A percentile compares a stretch with the other conserved stretches of the same genome.
Evolutionary conservation across 148 eudicot species (phyloP).

Genomic region (Arbutus unedo): DNA sequence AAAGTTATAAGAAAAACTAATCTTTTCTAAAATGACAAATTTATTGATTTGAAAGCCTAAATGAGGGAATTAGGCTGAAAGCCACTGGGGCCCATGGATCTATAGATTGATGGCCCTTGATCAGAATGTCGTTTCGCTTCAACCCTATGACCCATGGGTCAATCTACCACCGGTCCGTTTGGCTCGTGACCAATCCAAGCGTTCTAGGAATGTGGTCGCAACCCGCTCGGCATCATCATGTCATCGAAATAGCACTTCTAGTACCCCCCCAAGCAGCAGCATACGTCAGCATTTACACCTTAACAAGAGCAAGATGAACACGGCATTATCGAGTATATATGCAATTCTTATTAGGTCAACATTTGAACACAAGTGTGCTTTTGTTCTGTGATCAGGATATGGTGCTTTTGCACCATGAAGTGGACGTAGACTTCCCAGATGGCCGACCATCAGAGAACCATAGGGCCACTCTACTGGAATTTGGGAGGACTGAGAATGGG

Average conservation of each 20-base stretch:
- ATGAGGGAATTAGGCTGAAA: too few relatives aligned
- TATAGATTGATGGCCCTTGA: too few relatives aligned
- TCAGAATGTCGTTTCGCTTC: too few relatives aligned
- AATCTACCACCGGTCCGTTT: too few relatives aligned
- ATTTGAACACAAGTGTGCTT: background rate
- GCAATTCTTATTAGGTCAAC: background rate
- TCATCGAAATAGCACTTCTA: background rate
- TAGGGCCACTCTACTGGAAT: conserved; percentile 72
- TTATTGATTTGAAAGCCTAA: too few relatives aligned
- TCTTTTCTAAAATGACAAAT: too few relatives aligned
- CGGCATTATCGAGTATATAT: background rate
- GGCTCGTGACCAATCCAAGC: too few relatives aligned
- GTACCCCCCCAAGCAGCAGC: background rate
- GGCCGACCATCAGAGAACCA: conserved; percentile 52
- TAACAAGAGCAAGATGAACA: conserved; percentile 1
- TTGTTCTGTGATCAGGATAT: conserved; percentile 54
- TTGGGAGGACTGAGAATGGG: conserved; percentile 64
- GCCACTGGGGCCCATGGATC: too few relatives aligned
- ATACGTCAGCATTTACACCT: conserved; percentile 7
- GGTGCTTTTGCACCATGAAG: conserved; percentile 94
- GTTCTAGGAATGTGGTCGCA: too few relatives aligned
- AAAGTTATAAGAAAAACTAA: too few relatives aligned
- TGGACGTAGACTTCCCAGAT: conserved; percentile 67
- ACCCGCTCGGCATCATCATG: too few relatives aligned
- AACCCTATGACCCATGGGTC: too few relatives aligned